phyloP scores from a whole-genome alignment of 441 rosid genomes.

The Pelargonium citronellum region DNA sequence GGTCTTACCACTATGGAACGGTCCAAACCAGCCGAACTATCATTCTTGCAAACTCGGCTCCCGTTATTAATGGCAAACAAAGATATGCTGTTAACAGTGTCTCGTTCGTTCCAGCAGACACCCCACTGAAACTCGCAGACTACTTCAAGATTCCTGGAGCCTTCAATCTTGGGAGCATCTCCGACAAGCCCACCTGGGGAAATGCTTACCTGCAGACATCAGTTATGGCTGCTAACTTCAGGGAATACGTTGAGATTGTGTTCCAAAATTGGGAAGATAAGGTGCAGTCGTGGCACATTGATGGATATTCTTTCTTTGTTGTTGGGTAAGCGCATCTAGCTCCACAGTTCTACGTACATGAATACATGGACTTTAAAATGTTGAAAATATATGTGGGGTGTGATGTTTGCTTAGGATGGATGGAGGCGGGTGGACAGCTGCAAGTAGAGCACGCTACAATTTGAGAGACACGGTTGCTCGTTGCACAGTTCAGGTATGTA shows the following conservation, averaged over 20 bases:
- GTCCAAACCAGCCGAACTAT: constrained; percentile 45
- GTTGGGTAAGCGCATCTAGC: constrained; percentile 43
- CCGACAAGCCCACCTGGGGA: constrained; percentile 33
- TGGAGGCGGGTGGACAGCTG: constrained; percentile 46
- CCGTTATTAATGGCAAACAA: constrained; percentile 33
- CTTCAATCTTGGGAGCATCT: constrained; percentile 51
- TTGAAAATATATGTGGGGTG: too few species aligned
- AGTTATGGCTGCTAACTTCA: constrained; percentile 52
- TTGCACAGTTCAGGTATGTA: constrained; percentile 51
- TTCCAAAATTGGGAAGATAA: constrained; percentile 49
- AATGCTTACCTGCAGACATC: constrained; percentile 41
- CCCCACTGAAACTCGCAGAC: constrained; percentile 62
- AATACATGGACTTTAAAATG: too few species aligned
- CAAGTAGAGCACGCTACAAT: constrained; percentile 45
- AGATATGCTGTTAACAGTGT: constrained; percentile 56
- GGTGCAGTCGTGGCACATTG: constrained; percentile 57
- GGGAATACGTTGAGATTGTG: constrained; percentile 48
- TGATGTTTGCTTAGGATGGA: constrained; percentile 36
- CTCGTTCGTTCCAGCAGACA: constrained; percentile 46
- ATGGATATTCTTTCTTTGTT: constrained; percentile 61
- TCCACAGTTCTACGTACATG: too few species aligned
- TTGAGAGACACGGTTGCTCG: constrained; percentile 54
- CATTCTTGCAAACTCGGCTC: constrained; percentile 46
- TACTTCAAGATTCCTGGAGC: constrained; percentile 47
- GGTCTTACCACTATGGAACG: constrained; percentile 64